Evolutionary conservation across 768 basidiomycete species (phyloP), one percentile per base, ranked within the genome.

Genomic region (Pholiota microspora): DNA sequence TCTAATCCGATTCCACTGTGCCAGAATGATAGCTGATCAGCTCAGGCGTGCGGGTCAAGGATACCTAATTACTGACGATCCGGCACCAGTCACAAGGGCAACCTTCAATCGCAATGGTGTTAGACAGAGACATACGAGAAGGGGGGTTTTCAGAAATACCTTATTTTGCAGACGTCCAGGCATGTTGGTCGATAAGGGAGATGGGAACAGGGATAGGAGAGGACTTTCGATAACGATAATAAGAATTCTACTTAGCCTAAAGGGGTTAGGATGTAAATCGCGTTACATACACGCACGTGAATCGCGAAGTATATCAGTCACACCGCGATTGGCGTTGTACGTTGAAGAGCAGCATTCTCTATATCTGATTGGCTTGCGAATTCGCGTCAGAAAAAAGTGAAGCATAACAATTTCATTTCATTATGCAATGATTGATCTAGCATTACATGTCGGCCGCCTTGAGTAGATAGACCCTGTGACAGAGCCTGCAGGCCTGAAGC

Each of bases 1-100:
- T 99, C 94, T 45, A 98, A 82, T 24, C 97, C 97, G 69, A 99
- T 97, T 0, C 97, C 97, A 53, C 95, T 98, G 70, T 38, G 40
- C 35, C 53, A 59, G 61, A 49, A 50, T 59, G 48, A 53, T 59
- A 21, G 52, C 57, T 59, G 45, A 56, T 60, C 51, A 53, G 36
- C 57, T 58, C 45, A 45, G 56, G 55, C 15, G 49, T 31, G 29
- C 31, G 47, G 45, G 55, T 27, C 29, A 21, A 18, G 12, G 12
- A 77, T 8, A 10, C 8, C 21, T 9, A 42, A 18, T 25, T 12
- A 51, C 91, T 75, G 66, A 94, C 92, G 88, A 89, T 66, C 86
- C 94, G 44, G 86, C 94, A 55, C 94, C 94, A 24, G 94, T 96
- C 69, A 96, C 76, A 60, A 96, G 75, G 38, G 88, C 89, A 53